These are phyloP conservation scores for Cudoniella acicularis DNA, from an alignment of 495 filamentous ascomycete species.

Conservation along the genomic window DNA sequence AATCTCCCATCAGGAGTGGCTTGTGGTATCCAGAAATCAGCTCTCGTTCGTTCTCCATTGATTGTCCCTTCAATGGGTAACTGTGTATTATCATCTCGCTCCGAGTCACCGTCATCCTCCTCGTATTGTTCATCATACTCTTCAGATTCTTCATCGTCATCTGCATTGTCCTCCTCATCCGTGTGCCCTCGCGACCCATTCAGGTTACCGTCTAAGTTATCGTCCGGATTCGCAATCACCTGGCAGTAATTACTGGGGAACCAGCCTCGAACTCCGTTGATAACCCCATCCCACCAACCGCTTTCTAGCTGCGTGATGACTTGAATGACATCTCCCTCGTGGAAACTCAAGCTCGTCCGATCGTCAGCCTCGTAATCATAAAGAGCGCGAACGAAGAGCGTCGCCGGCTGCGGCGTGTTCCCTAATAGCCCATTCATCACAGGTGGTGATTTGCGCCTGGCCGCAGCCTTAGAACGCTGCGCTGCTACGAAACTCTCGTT, in stretches of 20 bases:
- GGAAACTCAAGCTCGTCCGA: conserved; percentile 92
- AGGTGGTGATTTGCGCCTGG: conserved; percentile 23
- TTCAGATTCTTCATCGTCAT: conserved; percentile 61
- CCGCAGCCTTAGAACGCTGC: conserved; percentile 13
- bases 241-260: conserved; percentile 99
- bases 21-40: conserved; percentile 97
- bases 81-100: conserved; percentile 53
- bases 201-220: conserved; percentile 48
- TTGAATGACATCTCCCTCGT: conserved; percentile 92
- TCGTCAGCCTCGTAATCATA: conserved; percentile 98
- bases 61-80: conserved; percentile 68
- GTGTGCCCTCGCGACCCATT: conserved; percentile 8
- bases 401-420: conserved; percentile 66
- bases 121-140: conserved; percentile 70
- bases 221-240: conserved; percentile 70
- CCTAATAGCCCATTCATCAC: conserved; percentile 69
- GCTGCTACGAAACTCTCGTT: conserved; percentile 4
- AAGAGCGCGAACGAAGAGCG: conserved; percentile 84
- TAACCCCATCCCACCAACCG: conserved; percentile 98
- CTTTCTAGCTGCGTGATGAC: conserved; percentile 97
- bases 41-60: conserved; percentile 72
- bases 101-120: conserved; percentile 62
- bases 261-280: conserved; percentile 91
- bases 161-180: conserved; percentile 34
- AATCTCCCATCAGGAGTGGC: conserved; percentile 88